Evolutionary conservation across 768 basidiomycete genomes (phyloP), one percentile per base, ranked within the genome.

Genomic region (Lactarius pseudohatsudake): DNA sequence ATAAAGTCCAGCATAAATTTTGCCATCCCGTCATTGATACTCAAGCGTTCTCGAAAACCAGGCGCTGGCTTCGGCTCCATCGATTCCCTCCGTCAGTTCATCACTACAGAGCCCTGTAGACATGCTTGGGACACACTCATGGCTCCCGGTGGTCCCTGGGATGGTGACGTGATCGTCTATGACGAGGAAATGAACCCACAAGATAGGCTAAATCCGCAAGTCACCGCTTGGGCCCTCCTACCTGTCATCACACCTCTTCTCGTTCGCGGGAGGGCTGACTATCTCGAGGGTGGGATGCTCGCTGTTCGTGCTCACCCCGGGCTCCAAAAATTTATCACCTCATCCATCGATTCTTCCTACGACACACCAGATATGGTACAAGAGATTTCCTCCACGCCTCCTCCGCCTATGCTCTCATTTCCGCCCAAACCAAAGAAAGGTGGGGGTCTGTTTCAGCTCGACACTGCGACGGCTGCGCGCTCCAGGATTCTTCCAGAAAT

Each of bases 11-110:
- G 88, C 75, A 84, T 94, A 66, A 95, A 95, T 76, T 82, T 97
- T 57, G 89, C 89, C 38, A 91, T 97, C 53, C 94, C 95, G 0
- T 90, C 92, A 30, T 85, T 97, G 72, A 94, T 97, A 72, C 85
- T 95, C 71, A 94, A 94, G 76, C 87, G 94, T 22, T 89, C 84
- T 69, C 82, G 86, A 67, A 91, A 90, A 74, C 85, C 88, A 2
- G 86, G 84, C 38, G 86, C 83, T 69, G 86, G 84, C 2, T 85
- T 92, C 70, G 85, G 84, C 62, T 82, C 82, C 36, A 77, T 92
- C 57, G 84, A 88, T 69, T 82, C 88, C 0, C 78, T 96, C 63
- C 86, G 88, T 59, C 88, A 90, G 72, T 96, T 89, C 74, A 85
- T 94, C 72, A 93, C 90, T 5, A 92, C 91, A 1, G 89, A 93